phyloP scores from a whole-genome alignment of 2,329 filamentous ascomycete species.

The Coleophoma cylindrospora region DNA sequence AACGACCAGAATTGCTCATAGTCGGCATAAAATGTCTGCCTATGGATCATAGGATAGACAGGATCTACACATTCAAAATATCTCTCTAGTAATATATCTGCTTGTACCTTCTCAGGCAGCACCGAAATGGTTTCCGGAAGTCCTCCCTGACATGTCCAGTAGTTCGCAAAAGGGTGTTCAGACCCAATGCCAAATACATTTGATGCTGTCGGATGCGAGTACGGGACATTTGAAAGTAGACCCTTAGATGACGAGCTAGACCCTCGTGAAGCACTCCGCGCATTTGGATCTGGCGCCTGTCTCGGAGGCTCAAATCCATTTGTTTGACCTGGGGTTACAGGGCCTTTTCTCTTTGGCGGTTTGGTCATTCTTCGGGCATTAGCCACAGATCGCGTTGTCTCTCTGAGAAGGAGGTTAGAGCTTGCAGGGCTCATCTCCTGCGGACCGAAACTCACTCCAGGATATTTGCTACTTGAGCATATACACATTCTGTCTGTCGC shows the following conservation, averaged over 20 bases:
- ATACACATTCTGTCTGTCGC: slow-evolving; percentile 69
- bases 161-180: slow-evolving; percentile 77
- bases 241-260: slow-evolving; percentile 39
- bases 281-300: slow-evolving; percentile 14
- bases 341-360: slow-evolving; percentile 46
- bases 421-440: background rate
- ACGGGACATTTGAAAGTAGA: slow-evolving; percentile 68
- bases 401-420: slow-evolving; percentile 32
- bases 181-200: slow-evolving; percentile 79
- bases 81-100: slow-evolving; percentile 60
- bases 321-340: background rate
- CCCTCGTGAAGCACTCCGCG: slow-evolving; percentile 17
- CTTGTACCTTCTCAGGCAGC: slow-evolving; percentile 69
- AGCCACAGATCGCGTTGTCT: slow-evolving; percentile 48
- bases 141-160: slow-evolving; percentile 77
- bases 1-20: slow-evolving; percentile 76
- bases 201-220: slow-evolving; percentile 64
- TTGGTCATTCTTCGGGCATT: slow-evolving; percentile 53
- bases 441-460: slow-evolving; percentile 54
- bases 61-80: slow-evolving; percentile 73
- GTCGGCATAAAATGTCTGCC: slow-evolving; percentile 70
- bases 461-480: slow-evolving; percentile 71
- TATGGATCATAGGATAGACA: slow-evolving; percentile 76
- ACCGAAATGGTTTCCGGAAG: slow-evolving; percentile 71
- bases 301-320: slow-evolving; percentile 16